A percentile compares a stretch with the other conserved stretches of the same genome.
These are phyloP conservation scores for Pulveroboletus sp. DNA, from an alignment of 768 basidiomycete genomes.

Conservation along the genomic window DNA sequence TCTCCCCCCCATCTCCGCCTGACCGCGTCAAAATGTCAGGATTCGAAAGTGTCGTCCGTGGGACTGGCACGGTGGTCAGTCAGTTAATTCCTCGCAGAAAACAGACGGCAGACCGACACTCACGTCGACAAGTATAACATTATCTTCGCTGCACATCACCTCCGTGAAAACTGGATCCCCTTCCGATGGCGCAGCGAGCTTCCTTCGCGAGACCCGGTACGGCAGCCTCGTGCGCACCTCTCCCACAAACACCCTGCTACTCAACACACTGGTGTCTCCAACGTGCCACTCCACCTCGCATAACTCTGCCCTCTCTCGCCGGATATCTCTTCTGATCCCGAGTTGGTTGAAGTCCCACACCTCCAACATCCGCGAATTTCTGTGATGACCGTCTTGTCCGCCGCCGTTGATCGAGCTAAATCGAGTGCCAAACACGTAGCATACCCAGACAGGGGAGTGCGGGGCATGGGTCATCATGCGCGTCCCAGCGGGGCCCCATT, in stretches of 20 bases:
- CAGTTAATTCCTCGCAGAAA: not conserved
- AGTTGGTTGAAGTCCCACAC: slow-evolving; percentile 52
- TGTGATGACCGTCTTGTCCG: slow-evolving; percentile 8
- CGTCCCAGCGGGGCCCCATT: slow-evolving; percentile 48
- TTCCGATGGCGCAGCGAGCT: slow-evolving; percentile 10
- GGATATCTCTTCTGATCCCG: slow-evolving; percentile 29
- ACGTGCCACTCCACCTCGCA: slow-evolving; percentile 21
- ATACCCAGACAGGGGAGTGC: slow-evolving; percentile 49
- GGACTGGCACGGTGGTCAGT: slow-evolving; percentile 12
- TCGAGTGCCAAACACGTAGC: slow-evolving; percentile 50
- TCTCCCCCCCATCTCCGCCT: not conserved
- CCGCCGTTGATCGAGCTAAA: slow-evolving; percentile 31
- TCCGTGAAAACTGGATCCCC: slow-evolving; percentile 16
- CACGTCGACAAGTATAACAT: slow-evolving; percentile 48
- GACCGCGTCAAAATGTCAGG: slow-evolving; percentile 22
- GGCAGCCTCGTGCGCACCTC: slow-evolving; percentile 44
- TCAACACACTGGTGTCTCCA: slow-evolving; percentile 24
- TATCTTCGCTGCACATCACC: slow-evolving; percentile 56
- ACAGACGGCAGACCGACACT: slow-evolving; percentile 1
- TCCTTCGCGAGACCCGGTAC: slow-evolving; percentile 35
- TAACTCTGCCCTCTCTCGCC: slow-evolving; percentile 1
- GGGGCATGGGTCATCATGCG: slow-evolving; percentile 38
- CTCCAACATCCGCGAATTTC: slow-evolving; percentile 25
- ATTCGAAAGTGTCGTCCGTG: slow-evolving; percentile 24
- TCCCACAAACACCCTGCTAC: slow-evolving; percentile 35